Conservation (phyloP, 768 basidiomycete species). For the Dacryopinax primogenitus region DNA sequence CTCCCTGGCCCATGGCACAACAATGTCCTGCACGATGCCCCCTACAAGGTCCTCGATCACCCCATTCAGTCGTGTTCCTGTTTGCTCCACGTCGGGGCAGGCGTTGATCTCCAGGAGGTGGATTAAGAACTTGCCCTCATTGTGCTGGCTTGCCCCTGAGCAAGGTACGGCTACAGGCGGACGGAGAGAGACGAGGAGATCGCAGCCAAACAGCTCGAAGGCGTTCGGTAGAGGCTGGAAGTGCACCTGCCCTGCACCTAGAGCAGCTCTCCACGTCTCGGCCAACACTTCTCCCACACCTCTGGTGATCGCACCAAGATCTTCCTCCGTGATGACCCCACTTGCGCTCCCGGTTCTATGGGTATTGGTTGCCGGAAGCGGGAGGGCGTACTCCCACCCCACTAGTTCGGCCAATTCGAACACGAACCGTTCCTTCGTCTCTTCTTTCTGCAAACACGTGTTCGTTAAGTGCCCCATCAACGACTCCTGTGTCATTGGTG, state of each 20-base stretch:
- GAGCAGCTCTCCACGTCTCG: conserved; percentile 76
- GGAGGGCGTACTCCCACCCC: conserved; percentile 38
- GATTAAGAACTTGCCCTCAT: conserved; percentile 36
- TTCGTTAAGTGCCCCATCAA: conserved; percentile 79
- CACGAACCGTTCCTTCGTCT: conserved; percentile 43
- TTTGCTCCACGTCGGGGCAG: conserved; percentile 90
- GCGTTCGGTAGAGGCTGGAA: conserved; percentile 83
- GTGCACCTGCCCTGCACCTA: conserved; percentile 60
- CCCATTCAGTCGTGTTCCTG: conserved; percentile 69
- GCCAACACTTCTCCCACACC: conserved; percentile 54
- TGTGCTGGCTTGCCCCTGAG: conserved; percentile 17
- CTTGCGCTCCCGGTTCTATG: conserved; percentile 14
- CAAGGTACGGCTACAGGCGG: conserved; percentile 17
- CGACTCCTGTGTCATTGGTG: conserved; percentile 22
- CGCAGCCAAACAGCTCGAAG: conserved; percentile 91
- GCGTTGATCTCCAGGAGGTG: conserved; percentile 85
- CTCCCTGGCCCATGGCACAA: conserved; percentile 40
- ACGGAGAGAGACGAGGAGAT: conserved; percentile 60
- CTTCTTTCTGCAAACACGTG: conserved; percentile 67
- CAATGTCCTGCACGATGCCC: conserved; percentile 51
- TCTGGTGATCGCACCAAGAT: conserved; percentile 41
- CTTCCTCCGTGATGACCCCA: conserved; percentile 25
- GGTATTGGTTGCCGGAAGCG: no score
- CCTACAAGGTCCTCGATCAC: conserved; percentile 70
- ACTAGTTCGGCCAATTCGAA: conserved; percentile 67